phyloP scores from a whole-genome alignment of 192 early-diverging fungal genomes.

The Spizellomyces punctatus region DNA sequence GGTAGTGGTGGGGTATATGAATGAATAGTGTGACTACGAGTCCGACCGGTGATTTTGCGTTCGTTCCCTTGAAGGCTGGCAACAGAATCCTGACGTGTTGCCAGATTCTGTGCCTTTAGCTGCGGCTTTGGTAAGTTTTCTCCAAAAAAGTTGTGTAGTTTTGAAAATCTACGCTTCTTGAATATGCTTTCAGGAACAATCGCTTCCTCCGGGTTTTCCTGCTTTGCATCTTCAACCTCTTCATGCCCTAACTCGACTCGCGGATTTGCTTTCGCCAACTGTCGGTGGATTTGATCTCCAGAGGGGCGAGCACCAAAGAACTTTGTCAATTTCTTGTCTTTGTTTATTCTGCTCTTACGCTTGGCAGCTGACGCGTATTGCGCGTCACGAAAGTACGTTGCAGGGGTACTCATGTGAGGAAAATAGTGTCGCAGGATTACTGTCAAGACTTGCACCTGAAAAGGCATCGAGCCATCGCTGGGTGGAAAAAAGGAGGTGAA shows the following conservation, averaged over 20 bases:
- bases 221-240: not conserved
- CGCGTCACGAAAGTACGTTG: not conserved
- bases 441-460: not conserved
- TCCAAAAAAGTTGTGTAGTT: slow-evolving; percentile 5
- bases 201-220: not conserved
- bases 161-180: not conserved
- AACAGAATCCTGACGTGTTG: not conserved
- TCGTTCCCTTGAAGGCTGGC: not conserved
- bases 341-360: not conserved
- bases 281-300: not conserved
- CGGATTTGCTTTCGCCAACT: not conserved
- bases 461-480: not conserved
- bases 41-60: not conserved
- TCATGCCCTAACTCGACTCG: not conserved
- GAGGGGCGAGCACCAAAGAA: slow-evolving; percentile 1
- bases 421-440: not conserved
- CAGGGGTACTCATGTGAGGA: not conserved
- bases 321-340: slow-evolving; percentile 1
- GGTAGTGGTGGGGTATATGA: not conserved
- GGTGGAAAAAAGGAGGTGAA: slow-evolving; percentile 1
- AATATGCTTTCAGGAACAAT: no score
- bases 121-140: not conserved
- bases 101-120: not conserved
- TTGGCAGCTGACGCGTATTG: not conserved
- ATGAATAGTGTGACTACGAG: not conserved